phyloP scores from a whole-genome alignment of 805 yeast species.

The Komagataella ulmi region DNA sequence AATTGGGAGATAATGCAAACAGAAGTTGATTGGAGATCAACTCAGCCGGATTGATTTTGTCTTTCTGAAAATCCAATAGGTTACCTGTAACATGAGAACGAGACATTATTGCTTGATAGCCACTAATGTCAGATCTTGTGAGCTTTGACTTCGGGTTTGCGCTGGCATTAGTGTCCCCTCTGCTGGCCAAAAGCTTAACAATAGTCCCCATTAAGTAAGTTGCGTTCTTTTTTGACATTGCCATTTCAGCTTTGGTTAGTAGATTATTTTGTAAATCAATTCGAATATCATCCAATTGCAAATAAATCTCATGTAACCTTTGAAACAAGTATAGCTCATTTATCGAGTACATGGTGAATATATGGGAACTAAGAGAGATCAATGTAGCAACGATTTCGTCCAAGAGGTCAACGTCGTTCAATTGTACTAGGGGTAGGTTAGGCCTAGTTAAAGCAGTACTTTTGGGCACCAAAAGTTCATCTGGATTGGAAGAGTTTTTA shows the following conservation, averaged over 20 bases:
- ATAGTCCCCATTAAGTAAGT: conserved; percentile 41
- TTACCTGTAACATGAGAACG: conserved; percentile 51
- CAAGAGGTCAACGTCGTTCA: conserved; percentile 27
- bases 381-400: conserved; percentile 49
- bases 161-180: conserved; percentile 19
- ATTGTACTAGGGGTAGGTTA: conserved; percentile 10
- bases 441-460: not conserved
- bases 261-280: conserved; percentile 35
- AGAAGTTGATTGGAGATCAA: conserved; percentile 58
- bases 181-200: conserved; percentile 43
- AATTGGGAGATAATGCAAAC: conserved; percentile 61
- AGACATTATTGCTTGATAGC: conserved; percentile 54
- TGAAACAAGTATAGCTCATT: conserved; percentile 55
- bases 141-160: conserved; percentile 9
- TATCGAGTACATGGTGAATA: conserved; percentile 56
- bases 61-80: conserved; percentile 23
- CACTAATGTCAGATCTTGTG: conserved; percentile 19
- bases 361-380: conserved; percentile 44
- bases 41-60: conserved; percentile 31
- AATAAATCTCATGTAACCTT: conserved; percentile 38
- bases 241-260: conserved; percentile 39
- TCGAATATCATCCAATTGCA: conserved; percentile 44
- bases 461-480: not conserved
- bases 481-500: not conserved
- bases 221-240: conserved; percentile 33